Conservation (phyloP, 23 red algal genomes). For the Gracilaria domingensis region DNA sequence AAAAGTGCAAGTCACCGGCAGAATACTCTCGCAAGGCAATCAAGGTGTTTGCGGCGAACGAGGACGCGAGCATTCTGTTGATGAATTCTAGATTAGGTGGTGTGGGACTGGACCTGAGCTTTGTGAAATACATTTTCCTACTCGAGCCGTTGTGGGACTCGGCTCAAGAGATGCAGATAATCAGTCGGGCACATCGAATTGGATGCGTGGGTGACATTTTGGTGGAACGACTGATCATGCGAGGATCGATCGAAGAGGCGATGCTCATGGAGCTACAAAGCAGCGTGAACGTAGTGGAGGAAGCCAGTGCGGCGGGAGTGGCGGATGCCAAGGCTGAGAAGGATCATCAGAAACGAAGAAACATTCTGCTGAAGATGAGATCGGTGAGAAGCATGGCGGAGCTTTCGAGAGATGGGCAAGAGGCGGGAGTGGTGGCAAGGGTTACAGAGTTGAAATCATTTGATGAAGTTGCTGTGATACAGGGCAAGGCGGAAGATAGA, state of each 20-base stretch:
- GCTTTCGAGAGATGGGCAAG: conserved; percentile 1
- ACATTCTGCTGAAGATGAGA: conserved; percentile 25
- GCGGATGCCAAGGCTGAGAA: conserved; percentile 14
- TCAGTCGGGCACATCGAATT: conserved; percentile 94
- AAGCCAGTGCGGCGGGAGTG: not conserved
- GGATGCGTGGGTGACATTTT: conserved; percentile 73
- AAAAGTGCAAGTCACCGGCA: conserved; percentile 13
- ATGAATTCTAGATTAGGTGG: conserved; percentile 60
- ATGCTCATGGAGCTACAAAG: conserved; percentile 51
- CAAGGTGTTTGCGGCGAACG: conserved; percentile 34
- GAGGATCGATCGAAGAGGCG: conserved; percentile 82
- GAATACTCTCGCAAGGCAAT: conserved; percentile 52
- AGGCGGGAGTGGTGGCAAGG: conserved; percentile 1
- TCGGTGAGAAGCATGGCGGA: conserved; percentile 22
- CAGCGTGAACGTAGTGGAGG: conserved; percentile 5
- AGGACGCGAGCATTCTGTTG: conserved; percentile 39
- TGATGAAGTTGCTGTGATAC: not conserved
- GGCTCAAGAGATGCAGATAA: conserved; percentile 88
- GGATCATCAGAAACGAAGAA: conserved; percentile 15
- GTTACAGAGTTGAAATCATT: not conserved
- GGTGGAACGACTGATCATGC: conserved; percentile 91
- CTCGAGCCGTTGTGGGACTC: conserved; percentile 94
- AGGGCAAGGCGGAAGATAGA: not conserved
- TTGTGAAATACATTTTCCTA: conserved; percentile 86
- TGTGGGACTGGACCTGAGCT: conserved; percentile 90